Conservation (phyloP, 1,284 basidiomycete species). For the Mycena sp. region DNA sequence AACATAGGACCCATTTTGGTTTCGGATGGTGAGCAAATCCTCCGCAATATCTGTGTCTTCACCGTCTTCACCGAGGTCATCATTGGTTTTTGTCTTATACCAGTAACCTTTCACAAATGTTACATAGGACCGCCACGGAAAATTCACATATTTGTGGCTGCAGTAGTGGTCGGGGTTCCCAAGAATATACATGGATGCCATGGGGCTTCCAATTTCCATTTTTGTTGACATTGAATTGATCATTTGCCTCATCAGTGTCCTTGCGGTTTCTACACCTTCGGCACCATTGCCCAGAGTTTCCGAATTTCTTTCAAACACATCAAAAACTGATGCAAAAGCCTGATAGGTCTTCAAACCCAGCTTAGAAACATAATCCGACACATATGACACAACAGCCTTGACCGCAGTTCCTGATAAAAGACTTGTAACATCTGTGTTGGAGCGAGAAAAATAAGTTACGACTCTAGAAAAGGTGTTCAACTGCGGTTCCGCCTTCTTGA, state of each 20-base stretch:
- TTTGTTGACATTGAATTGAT: slow-evolving; percentile 14
- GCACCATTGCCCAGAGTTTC: not conserved
- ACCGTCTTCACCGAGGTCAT: too few species aligned
- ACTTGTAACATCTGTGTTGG: slow-evolving; percentile 8
- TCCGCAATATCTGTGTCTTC: too few species aligned
- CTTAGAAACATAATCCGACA: too few species aligned
- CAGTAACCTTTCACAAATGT: not conserved
- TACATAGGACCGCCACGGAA: not conserved
- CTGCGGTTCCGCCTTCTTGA: not conserved
- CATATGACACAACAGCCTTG: slow-evolving; percentile 6
- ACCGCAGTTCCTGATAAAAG: slow-evolving; percentile 10
- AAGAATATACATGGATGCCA: slow-evolving; percentile 5
- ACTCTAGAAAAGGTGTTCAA: not conserved
- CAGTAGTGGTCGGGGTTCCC: slow-evolving; percentile 8
- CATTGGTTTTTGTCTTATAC: not conserved
- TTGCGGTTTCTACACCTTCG: not conserved
- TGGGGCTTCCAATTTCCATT: too few species aligned
- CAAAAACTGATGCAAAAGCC: slow-evolving; percentile 9
- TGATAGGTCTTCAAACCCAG: slow-evolving; percentile 8
- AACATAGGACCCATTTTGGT: too few species aligned
- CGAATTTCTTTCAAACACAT: slow-evolving; percentile 5
- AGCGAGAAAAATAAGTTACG: not conserved
- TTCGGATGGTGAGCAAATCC: too few species aligned
- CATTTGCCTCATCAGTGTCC: slow-evolving; percentile 3
- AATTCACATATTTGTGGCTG: slow-evolving; percentile 7